Evolutionary conservation across 495 filamentous ascomycete genomes (phyloP).

Genomic region (Penicillium cinerascens): DNA sequence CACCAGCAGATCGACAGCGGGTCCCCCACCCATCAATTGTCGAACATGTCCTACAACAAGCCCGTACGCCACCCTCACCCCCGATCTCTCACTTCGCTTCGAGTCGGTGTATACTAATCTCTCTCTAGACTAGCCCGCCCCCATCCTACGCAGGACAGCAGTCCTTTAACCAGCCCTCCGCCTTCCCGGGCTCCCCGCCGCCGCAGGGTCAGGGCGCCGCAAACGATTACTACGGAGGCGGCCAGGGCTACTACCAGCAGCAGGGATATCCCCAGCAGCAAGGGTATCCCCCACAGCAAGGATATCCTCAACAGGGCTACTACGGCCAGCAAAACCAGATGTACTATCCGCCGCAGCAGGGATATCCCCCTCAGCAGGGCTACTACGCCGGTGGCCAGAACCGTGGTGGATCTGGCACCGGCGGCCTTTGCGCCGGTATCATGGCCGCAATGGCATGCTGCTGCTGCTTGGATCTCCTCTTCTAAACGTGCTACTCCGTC

Average conservation of each 20-base stretch:
- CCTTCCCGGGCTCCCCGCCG: constrained; percentile 25
- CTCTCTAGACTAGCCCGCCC: constrained; percentile 23
- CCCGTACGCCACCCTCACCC: constrained; percentile 21
- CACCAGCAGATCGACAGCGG: constrained; percentile 4
- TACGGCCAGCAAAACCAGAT: constrained; percentile 35
- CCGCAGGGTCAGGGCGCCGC: constrained; percentile 23
- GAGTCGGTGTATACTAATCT: background rate
- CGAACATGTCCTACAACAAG: constrained; percentile 37
- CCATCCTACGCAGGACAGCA: no score
- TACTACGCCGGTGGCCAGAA: constrained; percentile 30
- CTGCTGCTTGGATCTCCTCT: constrained; percentile 54
- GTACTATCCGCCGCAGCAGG: constrained; percentile 44
- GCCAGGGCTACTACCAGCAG: constrained; percentile 26
- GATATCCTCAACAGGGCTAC: constrained; percentile 17
- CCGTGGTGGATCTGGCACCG: constrained; percentile 22
- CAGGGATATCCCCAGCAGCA: constrained; percentile 6
- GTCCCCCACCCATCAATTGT: constrained; percentile 2
- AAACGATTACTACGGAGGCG: constrained; percentile 29
- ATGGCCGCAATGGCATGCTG: constrained; percentile 50
- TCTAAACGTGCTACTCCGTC: constrained; percentile 24
- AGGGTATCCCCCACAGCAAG: constrained; percentile 1
- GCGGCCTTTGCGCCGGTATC: constrained; percentile 47
- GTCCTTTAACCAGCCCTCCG: no score
- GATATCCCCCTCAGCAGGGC: constrained; percentile 41
- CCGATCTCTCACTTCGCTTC: background rate